Evolutionary conservation across 306 rosid genomes (phyloP), one percentile per base, ranked within the genome.

Genomic region (Glycine soja): DNA sequence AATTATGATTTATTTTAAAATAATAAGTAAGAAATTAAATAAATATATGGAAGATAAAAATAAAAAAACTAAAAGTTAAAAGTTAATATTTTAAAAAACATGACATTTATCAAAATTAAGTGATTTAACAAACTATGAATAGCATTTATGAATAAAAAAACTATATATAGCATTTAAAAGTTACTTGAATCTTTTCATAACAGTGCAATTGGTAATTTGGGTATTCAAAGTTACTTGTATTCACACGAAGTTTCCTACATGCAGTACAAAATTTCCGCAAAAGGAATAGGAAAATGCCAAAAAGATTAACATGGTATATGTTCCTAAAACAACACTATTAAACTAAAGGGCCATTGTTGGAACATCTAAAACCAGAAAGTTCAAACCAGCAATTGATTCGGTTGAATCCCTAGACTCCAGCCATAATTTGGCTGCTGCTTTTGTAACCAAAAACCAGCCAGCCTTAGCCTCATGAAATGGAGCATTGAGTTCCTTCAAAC

Each of bases 361-460:
- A 81, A 80, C 58, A 43, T 43, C 80, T 15, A 59, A 53, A 65
- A 45, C 59, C 19, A 5, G 34, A 11, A 19, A 34, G 63, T 50
- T 51, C 46, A 58, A 72, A 62, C 85, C 77, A 58, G 89, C 74
- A 77, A 82, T 76, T 65, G 70, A 52, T 81, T 88, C 81, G 5
- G 87, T 74, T 36, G 92, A 87, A 68, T 47, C 73, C 78, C 92
- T 90, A 47, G 97, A 87, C 62, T 90, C 87, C 83, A 94, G 84
- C 98, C 98, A 94, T 58, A 94, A 84, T 85, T 70, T 78, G 34
- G 88, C 88, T 3, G 96, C 97, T 51, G 86, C 85, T n/a, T 85
- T 86, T 36, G 95, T 90, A 8, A 94, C 90, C 81, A 91, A 89
- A 90, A 94, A 94, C 98, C 97, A 91, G 40, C 97, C 98, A 64